These are phyloP conservation scores for Cyberlindnera euphorbiiphila DNA, from an alignment of 805 yeast species.

Conservation along the genomic window DNA sequence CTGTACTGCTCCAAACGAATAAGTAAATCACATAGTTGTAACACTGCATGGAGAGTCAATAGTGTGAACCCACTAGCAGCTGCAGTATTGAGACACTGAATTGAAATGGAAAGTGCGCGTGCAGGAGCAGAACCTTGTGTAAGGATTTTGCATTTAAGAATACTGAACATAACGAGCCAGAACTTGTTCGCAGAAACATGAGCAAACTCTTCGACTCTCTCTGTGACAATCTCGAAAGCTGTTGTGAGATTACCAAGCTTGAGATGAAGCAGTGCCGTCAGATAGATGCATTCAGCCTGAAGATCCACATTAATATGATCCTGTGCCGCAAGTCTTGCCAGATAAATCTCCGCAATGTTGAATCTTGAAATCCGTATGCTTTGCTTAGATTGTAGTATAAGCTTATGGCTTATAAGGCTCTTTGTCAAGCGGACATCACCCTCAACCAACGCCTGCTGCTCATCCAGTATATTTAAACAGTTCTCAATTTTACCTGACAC, in stretches of 20 bases:
- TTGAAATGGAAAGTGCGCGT: conserved; percentile 46
- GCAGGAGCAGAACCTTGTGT: conserved; percentile 40
- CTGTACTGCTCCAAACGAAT: conserved; percentile 36
- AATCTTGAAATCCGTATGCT: conserved; percentile 27
- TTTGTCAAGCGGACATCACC: conserved; percentile 32
- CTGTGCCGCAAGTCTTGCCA: conserved; percentile 24
- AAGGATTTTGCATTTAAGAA: conserved; percentile 45
- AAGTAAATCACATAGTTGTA: conserved; percentile 43
- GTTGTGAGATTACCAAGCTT: conserved; percentile 21
- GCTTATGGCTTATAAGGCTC: conserved; percentile 37
- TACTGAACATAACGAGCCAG: conserved; percentile 43
- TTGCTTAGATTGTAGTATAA: conserved; percentile 36
- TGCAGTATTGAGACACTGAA: conserved; percentile 48
- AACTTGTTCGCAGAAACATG: conserved; percentile 31
- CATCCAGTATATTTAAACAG: conserved; percentile 36
- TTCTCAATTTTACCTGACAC: conserved; percentile 38
- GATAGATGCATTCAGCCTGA: conserved; percentile 28
- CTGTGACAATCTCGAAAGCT: conserved; percentile 24
- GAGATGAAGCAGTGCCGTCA: conserved; percentile 23
- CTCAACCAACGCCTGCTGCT: conserved; percentile 25
- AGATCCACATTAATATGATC: conserved; percentile 26
- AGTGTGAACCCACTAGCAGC: conserved; percentile 42
- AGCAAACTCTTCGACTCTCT: conserved; percentile 15
- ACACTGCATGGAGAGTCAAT: conserved; percentile 42
- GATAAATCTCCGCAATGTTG: conserved; percentile 25